These are phyloP conservation scores for Trichoderma asperellum DNA, from an alignment of 2,329 filamentous ascomycete species.

Conservation along the genomic window DNA sequence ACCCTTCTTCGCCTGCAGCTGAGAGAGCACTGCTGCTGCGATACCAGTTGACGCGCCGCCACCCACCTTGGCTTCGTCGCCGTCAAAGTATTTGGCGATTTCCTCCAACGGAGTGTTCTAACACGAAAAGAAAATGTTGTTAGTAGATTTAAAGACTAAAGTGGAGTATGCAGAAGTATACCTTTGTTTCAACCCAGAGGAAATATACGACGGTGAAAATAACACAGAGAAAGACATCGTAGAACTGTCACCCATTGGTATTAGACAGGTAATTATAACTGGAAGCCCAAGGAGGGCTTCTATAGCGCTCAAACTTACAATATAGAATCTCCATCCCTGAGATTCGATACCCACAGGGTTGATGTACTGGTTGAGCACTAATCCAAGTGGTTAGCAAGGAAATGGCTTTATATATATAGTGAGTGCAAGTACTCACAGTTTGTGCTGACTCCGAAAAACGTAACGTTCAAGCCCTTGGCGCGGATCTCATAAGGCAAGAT, in stretches of 20 bases:
- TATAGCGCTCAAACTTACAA: not conserved
- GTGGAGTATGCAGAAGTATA: not conserved
- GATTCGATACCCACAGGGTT: slow-evolving; percentile 22
- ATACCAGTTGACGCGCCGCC: slow-evolving; percentile 3
- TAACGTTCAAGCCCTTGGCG: slow-evolving; percentile 66
- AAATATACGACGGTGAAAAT: slow-evolving; percentile 19
- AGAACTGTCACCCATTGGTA: not conserved
- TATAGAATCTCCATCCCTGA: slow-evolving; percentile 25
- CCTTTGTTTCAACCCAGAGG: slow-evolving; percentile 21
- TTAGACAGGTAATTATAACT: not conserved
- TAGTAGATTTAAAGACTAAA: not conserved
- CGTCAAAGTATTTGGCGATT: slow-evolving; percentile 24
- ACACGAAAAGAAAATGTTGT: not conserved
- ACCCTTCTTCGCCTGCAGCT: slow-evolving; percentile 9
- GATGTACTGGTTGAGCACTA: slow-evolving; percentile 25
- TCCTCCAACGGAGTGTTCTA: slow-evolving; percentile 22
- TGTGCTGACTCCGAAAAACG: slow-evolving; percentile 32
- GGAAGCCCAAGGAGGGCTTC: not conserved
- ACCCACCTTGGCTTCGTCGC: slow-evolving; percentile 22
- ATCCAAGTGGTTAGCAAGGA: not conserved
- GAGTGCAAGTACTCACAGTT: not conserved
- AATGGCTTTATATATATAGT: too few relatives aligned
- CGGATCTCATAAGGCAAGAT: slow-evolving; percentile 62
- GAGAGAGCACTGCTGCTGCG: slow-evolving; percentile 12
- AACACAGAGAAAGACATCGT: slow-evolving; percentile 16